phyloP scores from a whole-genome alignment of 2,329 filamentous ascomycete species.

The Fusarium musae region DNA sequence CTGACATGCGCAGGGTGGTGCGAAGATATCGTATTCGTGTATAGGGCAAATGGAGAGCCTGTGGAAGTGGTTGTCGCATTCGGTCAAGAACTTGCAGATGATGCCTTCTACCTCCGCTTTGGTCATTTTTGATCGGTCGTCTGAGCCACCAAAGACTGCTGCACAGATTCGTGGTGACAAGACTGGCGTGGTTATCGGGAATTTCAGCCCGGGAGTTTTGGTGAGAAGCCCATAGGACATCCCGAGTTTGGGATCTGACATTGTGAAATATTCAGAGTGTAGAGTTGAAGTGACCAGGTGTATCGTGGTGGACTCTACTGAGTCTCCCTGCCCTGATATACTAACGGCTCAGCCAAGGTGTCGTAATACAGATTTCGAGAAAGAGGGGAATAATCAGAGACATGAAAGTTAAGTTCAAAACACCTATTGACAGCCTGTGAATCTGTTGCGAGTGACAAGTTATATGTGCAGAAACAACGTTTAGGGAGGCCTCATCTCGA shows the following conservation, averaged over 20 bases:
- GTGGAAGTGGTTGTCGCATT: neutral
- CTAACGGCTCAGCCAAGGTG: neutral
- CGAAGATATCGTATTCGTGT: neutral
- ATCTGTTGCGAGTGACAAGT: neutral
- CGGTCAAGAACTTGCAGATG: neutral
- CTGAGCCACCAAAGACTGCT: neutral
- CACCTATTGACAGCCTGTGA: neutral
- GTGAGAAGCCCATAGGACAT: neutral
- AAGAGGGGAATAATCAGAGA: neutral
- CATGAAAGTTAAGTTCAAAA: neutral
- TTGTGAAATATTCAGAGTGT: neutral
- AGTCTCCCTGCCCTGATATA: too few relatives aligned
- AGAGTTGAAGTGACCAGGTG: neutral
- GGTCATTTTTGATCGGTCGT: neutral
- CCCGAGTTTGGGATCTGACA: neutral
- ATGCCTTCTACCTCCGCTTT: neutral
- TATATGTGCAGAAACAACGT: neutral
- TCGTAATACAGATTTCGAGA: neutral
- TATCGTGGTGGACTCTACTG: neutral
- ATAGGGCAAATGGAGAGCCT: neutral
- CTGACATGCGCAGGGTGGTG: neutral
- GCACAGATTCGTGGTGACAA: neutral
- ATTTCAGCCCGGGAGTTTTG: neutral
- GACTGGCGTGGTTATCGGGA: too few relatives aligned
- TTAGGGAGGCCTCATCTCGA: neutral